These are phyloP conservation scores for Euphrasia confusa DNA, from an alignment of 257 asterid genomes.

Conservation along the genomic window DNA sequence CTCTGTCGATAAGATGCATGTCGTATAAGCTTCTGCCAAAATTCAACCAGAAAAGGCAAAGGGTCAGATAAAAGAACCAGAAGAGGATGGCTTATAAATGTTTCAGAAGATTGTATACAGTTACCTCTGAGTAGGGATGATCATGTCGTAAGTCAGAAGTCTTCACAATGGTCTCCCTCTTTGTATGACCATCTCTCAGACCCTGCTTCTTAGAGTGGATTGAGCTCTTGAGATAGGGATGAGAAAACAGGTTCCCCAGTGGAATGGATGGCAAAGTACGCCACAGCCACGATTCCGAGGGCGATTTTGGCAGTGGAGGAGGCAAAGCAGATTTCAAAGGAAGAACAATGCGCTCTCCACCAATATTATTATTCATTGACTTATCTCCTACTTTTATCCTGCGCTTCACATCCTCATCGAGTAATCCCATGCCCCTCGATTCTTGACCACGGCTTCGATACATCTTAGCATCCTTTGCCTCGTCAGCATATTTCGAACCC, in stretches of 20 bases:
- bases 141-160: constrained; percentile 41
- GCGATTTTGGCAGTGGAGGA: constrained; percentile 98
- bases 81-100: too few relatives aligned
- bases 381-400: constrained; percentile 23
- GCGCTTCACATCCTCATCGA: constrained; percentile 22
- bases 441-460: constrained; percentile 26
- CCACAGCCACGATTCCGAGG: constrained; percentile 99
- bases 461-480: constrained; percentile 19
- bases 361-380: background rate
- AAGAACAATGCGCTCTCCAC: constrained; percentile 18
- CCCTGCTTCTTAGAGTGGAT: constrained; percentile 35
- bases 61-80: constrained; percentile 7
- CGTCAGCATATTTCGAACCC: constrained; percentile 27
- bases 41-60: background rate
- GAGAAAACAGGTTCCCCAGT: constrained; percentile 53
- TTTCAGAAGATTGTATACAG: too few relatives aligned
- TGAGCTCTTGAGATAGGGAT: constrained; percentile 38
- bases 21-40: constrained; percentile 51
- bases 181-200: constrained; percentile 42
- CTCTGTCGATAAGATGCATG: constrained; percentile 44
- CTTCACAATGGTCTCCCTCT: constrained; percentile 88
- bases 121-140: constrained; percentile 65
- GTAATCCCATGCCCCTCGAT: constrained; percentile 7
- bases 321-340: constrained; percentile 50
- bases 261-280: constrained; percentile 59